Evolutionary conservation across 306 rosid genomes (phyloP).

Genomic region (Castanopsis chinensis): DNA sequence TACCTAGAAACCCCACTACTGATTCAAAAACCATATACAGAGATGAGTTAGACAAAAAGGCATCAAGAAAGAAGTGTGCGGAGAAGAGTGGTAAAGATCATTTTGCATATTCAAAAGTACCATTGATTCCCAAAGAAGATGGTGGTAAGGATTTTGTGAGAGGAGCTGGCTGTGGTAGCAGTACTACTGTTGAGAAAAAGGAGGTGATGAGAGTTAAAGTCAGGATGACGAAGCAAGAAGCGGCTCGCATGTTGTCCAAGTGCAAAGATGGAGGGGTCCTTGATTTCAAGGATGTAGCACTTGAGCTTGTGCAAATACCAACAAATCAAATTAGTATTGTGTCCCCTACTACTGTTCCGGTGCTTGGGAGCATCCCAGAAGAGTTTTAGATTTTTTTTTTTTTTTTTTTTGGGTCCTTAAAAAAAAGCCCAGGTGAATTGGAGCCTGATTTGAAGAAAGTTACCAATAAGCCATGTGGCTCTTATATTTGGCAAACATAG

Average conservation of each 20-base stretch:
- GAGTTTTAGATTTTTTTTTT: background rate
- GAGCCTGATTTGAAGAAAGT: no score
- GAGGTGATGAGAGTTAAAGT: slow-evolving; percentile 51
- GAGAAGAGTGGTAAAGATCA: slow-evolving; percentile 23
- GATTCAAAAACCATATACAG: slow-evolving; percentile 27
- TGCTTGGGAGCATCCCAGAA: slow-evolving; percentile 25
- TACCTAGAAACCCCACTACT: slow-evolving; percentile 3
- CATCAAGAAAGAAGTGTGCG: slow-evolving; percentile 9
- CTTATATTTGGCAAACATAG: no score
- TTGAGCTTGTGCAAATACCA: slow-evolving; percentile 36
- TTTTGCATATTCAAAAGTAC: slow-evolving; percentile 32
- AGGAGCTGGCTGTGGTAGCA: background rate
- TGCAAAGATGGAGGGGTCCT: slow-evolving; percentile 58
- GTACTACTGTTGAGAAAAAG: background rate
- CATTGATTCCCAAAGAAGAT: slow-evolving; percentile 32
- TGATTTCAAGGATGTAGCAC: slow-evolving; percentile 47
- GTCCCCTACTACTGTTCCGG: background rate
- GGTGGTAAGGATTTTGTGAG: slow-evolving; percentile 12
- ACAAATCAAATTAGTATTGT: slow-evolving; percentile 22
- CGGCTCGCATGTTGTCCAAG: slow-evolving; percentile 44
- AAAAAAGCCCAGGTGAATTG: no score
- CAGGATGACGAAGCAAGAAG: slow-evolving; percentile 70
- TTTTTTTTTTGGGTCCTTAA: background rate
- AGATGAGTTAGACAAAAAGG: slow-evolving; percentile 43
- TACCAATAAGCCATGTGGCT: no score